A percentile compares a stretch with the other conserved stretches of the same genome.
Conservation (phyloP, 768 basidiomycete species). For the Leccinum truebloodii region DNA sequence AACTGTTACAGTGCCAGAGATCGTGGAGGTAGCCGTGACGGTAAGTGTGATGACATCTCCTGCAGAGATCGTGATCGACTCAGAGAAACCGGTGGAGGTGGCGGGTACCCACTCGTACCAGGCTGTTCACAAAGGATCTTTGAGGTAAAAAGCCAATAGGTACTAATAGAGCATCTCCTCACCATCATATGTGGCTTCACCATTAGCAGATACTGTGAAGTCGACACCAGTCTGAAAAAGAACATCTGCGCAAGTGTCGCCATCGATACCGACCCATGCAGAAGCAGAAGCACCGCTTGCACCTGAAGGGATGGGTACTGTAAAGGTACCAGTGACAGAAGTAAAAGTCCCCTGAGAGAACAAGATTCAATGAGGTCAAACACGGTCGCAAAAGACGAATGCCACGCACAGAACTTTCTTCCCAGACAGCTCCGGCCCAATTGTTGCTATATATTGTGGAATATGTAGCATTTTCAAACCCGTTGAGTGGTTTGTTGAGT, state of each 20-base stretch:
- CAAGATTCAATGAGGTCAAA: conserved; percentile 1
- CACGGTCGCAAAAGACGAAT: not conserved
- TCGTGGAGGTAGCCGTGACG: not conserved
- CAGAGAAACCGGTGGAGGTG: not conserved
- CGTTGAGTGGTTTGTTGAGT: not conserved
- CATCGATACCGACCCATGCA: conserved; percentile 18
- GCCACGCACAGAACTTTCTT: not conserved
- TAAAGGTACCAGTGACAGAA: conserved; percentile 12
- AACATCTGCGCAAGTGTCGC: not conserved
- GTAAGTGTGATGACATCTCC: conserved; percentile 11
- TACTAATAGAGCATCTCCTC: too few relatives aligned
- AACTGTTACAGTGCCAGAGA: not conserved
- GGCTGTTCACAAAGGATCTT: not conserved
- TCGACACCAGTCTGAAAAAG: conserved; percentile 10
- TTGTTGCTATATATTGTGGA: conserved; percentile 1
- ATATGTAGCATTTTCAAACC: not conserved
- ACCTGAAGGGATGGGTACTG: conserved; percentile 7
- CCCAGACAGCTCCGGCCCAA: conserved; percentile 16
- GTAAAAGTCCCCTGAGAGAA: conserved; percentile 9
- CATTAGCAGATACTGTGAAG: not conserved
- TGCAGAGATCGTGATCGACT: conserved; percentile 2
- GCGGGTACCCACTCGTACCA: conserved; percentile 16
- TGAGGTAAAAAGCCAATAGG: too few relatives aligned
- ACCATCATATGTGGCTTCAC: not conserved
- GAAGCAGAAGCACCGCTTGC: not conserved